These are phyloP conservation scores for Penicillium malachiteum DNA, from an alignment of 495 filamentous ascomycete species.

Conservation along the genomic window DNA sequence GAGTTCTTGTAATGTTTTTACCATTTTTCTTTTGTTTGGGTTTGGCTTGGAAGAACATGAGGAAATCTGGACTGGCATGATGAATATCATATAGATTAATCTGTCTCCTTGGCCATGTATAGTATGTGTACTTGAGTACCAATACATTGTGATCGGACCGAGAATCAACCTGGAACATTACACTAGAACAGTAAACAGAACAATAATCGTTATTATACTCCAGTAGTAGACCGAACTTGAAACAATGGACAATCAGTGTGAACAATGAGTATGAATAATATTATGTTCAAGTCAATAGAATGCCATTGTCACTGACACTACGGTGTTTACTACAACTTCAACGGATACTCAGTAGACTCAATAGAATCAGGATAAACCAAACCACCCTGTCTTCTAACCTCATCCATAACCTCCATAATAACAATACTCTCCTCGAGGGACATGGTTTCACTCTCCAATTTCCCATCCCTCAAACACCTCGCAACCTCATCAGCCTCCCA, in stretches of 20 bases:
- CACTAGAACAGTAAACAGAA: no score
- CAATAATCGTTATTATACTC: no score
- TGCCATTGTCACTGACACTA: neutral
- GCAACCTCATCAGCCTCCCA: slow-evolving; percentile 94
- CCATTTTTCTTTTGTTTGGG: slow-evolving; percentile 20
- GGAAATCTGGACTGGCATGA: slow-evolving; percentile 14
- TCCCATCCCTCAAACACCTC: slow-evolving; percentile 78
- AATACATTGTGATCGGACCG: slow-evolving; percentile 15
- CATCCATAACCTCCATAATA: slow-evolving; percentile 95
- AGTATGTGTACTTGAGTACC: slow-evolving; percentile 29
- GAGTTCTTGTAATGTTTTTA: slow-evolving; percentile 10
- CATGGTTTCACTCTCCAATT: slow-evolving; percentile 70
- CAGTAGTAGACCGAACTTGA: no score
- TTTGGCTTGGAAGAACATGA: slow-evolving; percentile 12
- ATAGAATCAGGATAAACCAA: slow-evolving; percentile 80
- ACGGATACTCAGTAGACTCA: slow-evolving; percentile 68
- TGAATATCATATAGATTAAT: slow-evolving; percentile 27
- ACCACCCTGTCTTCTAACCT: slow-evolving; percentile 73
- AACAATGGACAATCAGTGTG: no score
- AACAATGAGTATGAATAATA: no score
- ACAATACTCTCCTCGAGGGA: slow-evolving; percentile 81
- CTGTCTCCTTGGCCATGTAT: slow-evolving; percentile 26
- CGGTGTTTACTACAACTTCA: slow-evolving; percentile 40
- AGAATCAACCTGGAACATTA: neutral
- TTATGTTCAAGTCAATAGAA: no score